Evolutionary conservation across 176 grass and related monocot genomes (phyloP).

Genomic region (Musa acuminata): DNA sequence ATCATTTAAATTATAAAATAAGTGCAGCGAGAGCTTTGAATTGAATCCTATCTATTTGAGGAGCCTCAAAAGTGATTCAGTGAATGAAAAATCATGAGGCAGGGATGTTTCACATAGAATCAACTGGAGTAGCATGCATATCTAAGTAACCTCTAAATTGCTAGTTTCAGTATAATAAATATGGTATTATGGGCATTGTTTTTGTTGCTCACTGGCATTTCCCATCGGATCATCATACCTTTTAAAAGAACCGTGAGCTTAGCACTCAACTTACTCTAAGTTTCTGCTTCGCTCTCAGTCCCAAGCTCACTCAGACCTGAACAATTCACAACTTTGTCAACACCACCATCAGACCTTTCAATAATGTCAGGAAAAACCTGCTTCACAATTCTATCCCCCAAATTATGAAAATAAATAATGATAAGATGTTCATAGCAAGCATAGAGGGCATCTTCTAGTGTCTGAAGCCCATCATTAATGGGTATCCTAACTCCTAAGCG

Average conservation of each 20-base stretch:
- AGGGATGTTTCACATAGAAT: not conserved
- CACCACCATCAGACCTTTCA: conserved; percentile 18
- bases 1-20: not conserved
- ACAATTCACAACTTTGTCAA: conserved; percentile 9
- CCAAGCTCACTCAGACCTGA: conserved; percentile 1
- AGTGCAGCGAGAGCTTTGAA: not conserved
- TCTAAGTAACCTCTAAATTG: not conserved
- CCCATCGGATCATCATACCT: not conserved
- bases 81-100: not conserved
- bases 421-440: conserved; percentile 75
- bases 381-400: conserved; percentile 88
- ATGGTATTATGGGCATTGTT: not conserved
- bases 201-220: not conserved
- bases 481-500: conserved; percentile 90
- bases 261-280: conserved; percentile 28
- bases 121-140: not conserved
- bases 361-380: conserved; percentile 73
- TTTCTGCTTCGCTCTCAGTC: conserved; percentile 28
- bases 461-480: conserved; percentile 70
- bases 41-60: not conserved
- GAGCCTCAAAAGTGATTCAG: not conserved
- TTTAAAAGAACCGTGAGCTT: conserved; percentile 6
- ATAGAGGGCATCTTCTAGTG: conserved; percentile 68
- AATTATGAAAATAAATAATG: conserved; percentile 85
- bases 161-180: not conserved